Base-by-base conservation (phyloP, 2,329 filamentous ascomycete genomes). In the Capronia epimyces region DNA sequence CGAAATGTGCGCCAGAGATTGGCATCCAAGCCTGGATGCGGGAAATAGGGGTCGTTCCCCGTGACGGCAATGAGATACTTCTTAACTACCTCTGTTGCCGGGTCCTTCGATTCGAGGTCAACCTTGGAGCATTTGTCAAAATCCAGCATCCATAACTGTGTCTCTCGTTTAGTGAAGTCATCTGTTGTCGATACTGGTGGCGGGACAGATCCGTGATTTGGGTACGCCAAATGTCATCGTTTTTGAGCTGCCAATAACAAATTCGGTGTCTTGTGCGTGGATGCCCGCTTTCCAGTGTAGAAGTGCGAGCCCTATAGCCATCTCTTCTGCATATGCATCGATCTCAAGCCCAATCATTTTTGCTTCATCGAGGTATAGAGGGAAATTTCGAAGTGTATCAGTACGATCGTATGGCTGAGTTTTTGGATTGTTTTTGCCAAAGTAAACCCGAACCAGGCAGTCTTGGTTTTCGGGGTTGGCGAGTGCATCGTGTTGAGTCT, bases 11-110 rank as follows among this genome's bases (percentile, higher is more conserved):
- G 13, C 53, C 53, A 53, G 2, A 56, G 39, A 1, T 32, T 32
- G 16, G 24, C 21, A 29, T 50, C 46, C 9, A 44, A 32, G 10
- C 22, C 18, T 18, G 50, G 57, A 18, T 60, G 53, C 16, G 53
- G 51, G 22, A 53, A 49, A 27, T 59, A 53, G 3, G 55, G 51
- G 22, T 59, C 52, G 37, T 57, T 56, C 4, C 52, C 52, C 3
- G 57, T 57, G 3, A 59, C 55, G 9, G 46, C 57, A 13, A 53
- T 52, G 7, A 56, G 43, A 20, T 56, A 55, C 18, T 47, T 49
- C 27, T 34, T 18, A 12, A 53, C 42, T 3, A 47, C 31, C 3
- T 41, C 18, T 9, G 22, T 37, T 8, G 16, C 6, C 13, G 16
- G 24, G 4, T 21, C 34, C 20, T 34, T 34, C 4, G 43, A n/a